Evolutionary conservation across 495 filamentous ascomycete species (phyloP), one percentile per base, ranked within the genome.

Genomic region (Niebla homalea): DNA sequence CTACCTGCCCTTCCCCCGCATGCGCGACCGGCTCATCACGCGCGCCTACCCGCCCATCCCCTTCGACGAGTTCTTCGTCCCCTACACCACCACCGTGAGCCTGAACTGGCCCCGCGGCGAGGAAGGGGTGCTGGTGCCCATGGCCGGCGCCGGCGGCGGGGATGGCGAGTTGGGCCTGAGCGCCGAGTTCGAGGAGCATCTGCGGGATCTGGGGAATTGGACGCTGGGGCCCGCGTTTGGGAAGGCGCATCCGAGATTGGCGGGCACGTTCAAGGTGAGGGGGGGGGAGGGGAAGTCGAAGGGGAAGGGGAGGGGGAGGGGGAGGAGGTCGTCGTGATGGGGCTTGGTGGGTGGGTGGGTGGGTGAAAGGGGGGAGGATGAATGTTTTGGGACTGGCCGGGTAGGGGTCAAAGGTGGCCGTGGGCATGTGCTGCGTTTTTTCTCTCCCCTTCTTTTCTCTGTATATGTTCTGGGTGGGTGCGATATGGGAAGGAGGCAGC

Each of bases 41-140:
- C 54, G 65, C 6, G 72, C 76, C 43, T 74, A 74, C 35, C 57
- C 64, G 2, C 26, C 22, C 25, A 50, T 57, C 4, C 70, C 74
- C 0, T 87, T 90, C 59, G 84, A 90, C 26, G 73, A 82, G 49
- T 89, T 86, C 67, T 87, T 88, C 59, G 75, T 88, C 26, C 83
- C 85, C 0, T 93, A 78, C 55, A 89, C 84, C 0, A 75, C 74
- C 4, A 87, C 80, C 0, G 43, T 93, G 35, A 75, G 67, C 21
- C 57, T 90, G 12, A 87, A 87, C 57, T 93, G 87, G 87, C 79
- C 79, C 0, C 85, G 89, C 62, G 80, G 87, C 48, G 71, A 74
- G 4, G 73, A 74, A 0, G 78, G 82, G 51, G 70, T 73, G 42
- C 63, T 87, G 32, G 56, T 84, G 36, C 68, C 68, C 16, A 74